A percentile compares a stretch with the other conserved stretches of the same genome.
Evolutionary conservation across 108 stramenopile species (phyloP).

Genomic region (Conticribra guillardii): DNA sequence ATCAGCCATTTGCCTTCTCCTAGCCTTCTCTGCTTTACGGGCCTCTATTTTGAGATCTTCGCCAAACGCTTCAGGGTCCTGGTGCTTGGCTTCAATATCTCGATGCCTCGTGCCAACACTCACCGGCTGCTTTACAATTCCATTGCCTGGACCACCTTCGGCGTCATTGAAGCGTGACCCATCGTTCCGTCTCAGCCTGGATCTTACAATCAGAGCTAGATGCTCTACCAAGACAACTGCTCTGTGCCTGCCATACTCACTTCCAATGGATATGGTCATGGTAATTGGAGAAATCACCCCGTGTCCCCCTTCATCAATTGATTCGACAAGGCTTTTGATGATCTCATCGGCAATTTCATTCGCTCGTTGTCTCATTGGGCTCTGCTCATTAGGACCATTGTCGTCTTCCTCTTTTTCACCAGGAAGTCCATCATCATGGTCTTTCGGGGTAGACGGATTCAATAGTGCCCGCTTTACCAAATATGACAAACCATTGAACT

Average conservation of each 20-base stretch:
- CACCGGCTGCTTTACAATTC: conserved; percentile 48
- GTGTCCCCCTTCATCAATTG: conserved; percentile 73
- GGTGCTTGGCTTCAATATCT: conserved; percentile 45
- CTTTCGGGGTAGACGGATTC: conserved; percentile 15
- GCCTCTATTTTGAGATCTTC: conserved; percentile 43
- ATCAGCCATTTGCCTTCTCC: conserved; percentile 27
- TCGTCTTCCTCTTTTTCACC: neutral
- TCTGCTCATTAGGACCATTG: conserved; percentile 15
- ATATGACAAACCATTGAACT: conserved; percentile 71
- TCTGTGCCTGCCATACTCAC: conserved; percentile 78
- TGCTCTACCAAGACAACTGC: conserved; percentile 69
- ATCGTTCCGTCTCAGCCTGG: conserved; percentile 49
- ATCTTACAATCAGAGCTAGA: conserved; percentile 41
- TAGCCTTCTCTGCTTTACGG: conserved; percentile 40
- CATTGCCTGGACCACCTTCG: conserved; percentile 10
- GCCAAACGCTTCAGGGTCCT: conserved; percentile 53
- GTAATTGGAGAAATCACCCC: conserved; percentile 73
- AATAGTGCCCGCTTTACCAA: conserved; percentile 69
- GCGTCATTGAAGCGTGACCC: conserved; percentile 29
- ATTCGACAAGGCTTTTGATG: conserved; percentile 52
- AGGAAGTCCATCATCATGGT: neutral
- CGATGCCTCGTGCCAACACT: conserved; percentile 55
- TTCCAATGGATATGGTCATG: conserved; percentile 76
- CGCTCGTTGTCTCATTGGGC: conserved; percentile 42
- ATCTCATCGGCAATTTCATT: conserved; percentile 56